phyloP scores from a whole-genome alignment of 192 early-diverging fungal species.

The Cetraspora pellucida region DNA sequence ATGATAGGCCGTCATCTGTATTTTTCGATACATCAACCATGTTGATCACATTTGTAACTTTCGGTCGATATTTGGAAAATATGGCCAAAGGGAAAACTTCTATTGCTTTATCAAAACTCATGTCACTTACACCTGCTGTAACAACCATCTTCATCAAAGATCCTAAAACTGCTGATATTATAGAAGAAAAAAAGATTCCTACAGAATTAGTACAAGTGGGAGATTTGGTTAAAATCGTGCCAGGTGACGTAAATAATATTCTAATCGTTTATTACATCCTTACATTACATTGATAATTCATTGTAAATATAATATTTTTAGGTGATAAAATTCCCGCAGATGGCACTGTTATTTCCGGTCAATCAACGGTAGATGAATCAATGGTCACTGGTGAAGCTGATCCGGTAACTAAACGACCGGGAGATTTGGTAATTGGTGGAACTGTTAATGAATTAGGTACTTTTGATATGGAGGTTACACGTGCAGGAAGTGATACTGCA shows the following conservation, averaged over 20 bases:
- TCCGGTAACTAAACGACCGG: constrained; percentile 70
- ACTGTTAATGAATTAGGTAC: constrained; percentile 91
- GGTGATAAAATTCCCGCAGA: constrained; percentile 89
- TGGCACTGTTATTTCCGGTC: constrained; percentile 74
- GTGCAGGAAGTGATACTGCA: constrained; percentile 90
- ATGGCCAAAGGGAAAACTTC: constrained; percentile 93
- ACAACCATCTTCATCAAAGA: constrained; percentile 61
- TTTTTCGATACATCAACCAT: constrained; percentile 95
- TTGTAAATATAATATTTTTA: too few relatives aligned
- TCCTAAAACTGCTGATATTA: constrained; percentile 49
- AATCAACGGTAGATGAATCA: constrained; percentile 89
- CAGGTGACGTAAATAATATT: constrained; percentile 48
- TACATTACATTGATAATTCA: too few relatives aligned
- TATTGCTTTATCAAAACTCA: constrained; percentile 82
- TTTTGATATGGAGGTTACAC: constrained; percentile 79
- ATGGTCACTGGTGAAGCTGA: constrained; percentile 93
- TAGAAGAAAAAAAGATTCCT: constrained; percentile 73
- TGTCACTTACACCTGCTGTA: constrained; percentile 81
- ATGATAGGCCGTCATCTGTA: constrained; percentile 66
- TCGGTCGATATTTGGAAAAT: constrained; percentile 94
- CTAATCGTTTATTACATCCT: too few relatives aligned
- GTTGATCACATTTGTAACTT: constrained; percentile 89
- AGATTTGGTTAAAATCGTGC: constrained; percentile 86
- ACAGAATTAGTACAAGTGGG: constrained; percentile 84
- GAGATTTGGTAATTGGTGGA: constrained; percentile 83